Evolutionary conservation across 805 yeast genomes (phyloP).

Genomic region (Blastobotrys muscicola): DNA sequence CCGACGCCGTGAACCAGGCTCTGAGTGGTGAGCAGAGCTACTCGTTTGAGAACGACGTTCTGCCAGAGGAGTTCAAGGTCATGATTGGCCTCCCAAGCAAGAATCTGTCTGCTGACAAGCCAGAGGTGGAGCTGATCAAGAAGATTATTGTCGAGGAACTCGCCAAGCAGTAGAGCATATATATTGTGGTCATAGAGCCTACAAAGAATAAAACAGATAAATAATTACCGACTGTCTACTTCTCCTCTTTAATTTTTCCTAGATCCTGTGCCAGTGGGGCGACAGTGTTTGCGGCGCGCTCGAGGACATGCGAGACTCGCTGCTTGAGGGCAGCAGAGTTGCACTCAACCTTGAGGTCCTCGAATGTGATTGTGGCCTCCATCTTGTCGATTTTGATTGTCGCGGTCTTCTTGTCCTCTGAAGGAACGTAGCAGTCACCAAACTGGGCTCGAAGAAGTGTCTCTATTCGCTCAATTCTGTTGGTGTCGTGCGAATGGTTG

Average conservation of each 20-base stretch:
- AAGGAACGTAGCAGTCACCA: slow-evolving; percentile 54
- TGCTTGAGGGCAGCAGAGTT: slow-evolving; percentile 66
- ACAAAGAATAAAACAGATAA: background rate
- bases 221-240: background rate
- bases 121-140: slow-evolving; percentile 70
- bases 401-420: slow-evolving; percentile 37
- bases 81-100: slow-evolving; percentile 66
- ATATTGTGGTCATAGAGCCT: background rate
- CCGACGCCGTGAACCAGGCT: slow-evolving; percentile 88
- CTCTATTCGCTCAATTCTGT: slow-evolving; percentile 41
- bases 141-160: slow-evolving; percentile 65
- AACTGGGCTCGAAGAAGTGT: slow-evolving; percentile 73
- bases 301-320: slow-evolving; percentile 71
- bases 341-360: slow-evolving; percentile 59
- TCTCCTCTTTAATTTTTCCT: background rate
- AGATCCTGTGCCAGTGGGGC: slow-evolving; percentile 49
- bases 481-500: slow-evolving; percentile 27
- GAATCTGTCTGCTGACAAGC: slow-evolving; percentile 57
- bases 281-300: slow-evolving; percentile 67
- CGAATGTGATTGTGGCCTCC: slow-evolving; percentile 60
- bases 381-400: slow-evolving; percentile 62
- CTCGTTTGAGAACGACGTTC: slow-evolving; percentile 77
- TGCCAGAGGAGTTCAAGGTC: slow-evolving; percentile 77
- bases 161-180: slow-evolving; percentile 30
- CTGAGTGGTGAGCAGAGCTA: slow-evolving; percentile 57